These are phyloP conservation scores for Microcyclosporella mali DNA, from an alignment of 2,329 filamentous ascomycete genomes.

Conservation along the genomic window DNA sequence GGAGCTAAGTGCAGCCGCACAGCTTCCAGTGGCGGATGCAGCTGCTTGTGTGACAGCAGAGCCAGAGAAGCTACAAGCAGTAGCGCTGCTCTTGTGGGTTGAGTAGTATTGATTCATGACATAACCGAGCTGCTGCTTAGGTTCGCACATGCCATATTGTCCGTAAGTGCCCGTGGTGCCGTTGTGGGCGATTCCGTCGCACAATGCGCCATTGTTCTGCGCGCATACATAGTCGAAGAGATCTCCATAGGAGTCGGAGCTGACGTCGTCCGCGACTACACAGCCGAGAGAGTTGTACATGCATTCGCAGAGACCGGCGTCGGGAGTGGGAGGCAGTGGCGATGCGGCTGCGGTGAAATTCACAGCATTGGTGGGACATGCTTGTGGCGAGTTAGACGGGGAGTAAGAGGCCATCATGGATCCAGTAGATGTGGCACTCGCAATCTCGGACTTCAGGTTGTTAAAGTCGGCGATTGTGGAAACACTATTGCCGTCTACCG, in stretches of 20 bases:
- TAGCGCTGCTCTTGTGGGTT: constrained; percentile 43
- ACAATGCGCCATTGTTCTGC: constrained; percentile 43
- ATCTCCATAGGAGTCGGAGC: constrained; percentile 53
- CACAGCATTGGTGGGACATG: constrained; percentile 61
- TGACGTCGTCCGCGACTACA: constrained; percentile 54
- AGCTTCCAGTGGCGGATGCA: constrained; percentile 44
- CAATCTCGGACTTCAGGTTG: constrained; percentile 63
- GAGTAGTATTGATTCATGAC: constrained; percentile 68
- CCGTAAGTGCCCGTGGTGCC: constrained; percentile 65
- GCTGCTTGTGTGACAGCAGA: constrained; percentile 52
- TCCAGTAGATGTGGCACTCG: constrained; percentile 58
- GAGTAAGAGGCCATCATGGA: constrained; percentile 62
- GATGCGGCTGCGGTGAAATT: constrained; percentile 63
- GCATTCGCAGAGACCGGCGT: constrained; percentile 73
- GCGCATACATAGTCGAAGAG: constrained; percentile 74
- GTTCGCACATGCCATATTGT: constrained; percentile 68
- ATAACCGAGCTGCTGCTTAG: constrained; percentile 64
- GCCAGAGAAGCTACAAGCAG: constrained; percentile 66
- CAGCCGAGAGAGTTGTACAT: constrained; percentile 72
- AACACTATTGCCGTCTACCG: constrained; percentile 53
- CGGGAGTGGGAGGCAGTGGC: constrained; percentile 74
- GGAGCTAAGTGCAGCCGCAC: constrained; percentile 52
- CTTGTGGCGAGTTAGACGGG: constrained; percentile 59
- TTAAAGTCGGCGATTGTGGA: constrained; percentile 68
- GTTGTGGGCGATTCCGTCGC: constrained; percentile 63